phyloP scores from a whole-genome alignment of 345 rosid genomes.

The Firmiana major region DNA sequence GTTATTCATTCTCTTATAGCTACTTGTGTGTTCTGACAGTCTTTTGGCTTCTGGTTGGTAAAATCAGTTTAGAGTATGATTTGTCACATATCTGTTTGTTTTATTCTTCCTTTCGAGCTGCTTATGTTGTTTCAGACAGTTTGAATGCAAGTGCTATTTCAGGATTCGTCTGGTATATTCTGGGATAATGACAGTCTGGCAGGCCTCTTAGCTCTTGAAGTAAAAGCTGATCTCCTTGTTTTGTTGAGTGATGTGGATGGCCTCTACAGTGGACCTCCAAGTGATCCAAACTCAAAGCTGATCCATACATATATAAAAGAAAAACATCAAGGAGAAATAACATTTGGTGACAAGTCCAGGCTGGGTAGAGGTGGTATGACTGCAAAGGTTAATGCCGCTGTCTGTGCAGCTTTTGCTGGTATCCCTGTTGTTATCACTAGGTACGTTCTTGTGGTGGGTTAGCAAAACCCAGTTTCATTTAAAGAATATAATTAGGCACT shows the following conservation, averaged over 20 bases:
- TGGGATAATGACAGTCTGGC: constrained; percentile 87
- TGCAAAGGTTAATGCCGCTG: constrained; percentile 74
- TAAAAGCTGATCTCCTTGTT: constrained; percentile 69
- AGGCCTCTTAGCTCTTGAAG: constrained; percentile 62
- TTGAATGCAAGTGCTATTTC: constrained; percentile 19
- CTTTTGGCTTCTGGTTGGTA: neutral
- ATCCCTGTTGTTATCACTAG: constrained; percentile 74
- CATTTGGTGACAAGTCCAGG: constrained; percentile 76
- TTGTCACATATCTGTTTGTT: neutral
- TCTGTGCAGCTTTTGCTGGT: constrained; percentile 58
- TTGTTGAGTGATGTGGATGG: constrained; percentile 74
- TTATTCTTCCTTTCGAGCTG: neutral
- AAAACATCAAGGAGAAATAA: constrained; percentile 58
- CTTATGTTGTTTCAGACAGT: neutral
- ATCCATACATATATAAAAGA: constrained; percentile 58
- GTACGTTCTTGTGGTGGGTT: constrained; percentile 20
- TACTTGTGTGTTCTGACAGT: neutral
- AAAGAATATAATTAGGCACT: neutral
- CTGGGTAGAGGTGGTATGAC: constrained; percentile 85
- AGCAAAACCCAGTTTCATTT: neutral
- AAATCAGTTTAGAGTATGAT: too few species aligned
- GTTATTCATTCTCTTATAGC: neutral
- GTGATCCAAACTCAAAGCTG: constrained; percentile 59
- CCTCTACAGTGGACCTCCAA: constrained; percentile 73
- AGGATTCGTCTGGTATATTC: constrained; percentile 80